Evolutionary conservation across 768 basidiomycete species (phyloP), one percentile per base, ranked within the genome.

Genomic region (Cystofilobasidium ferigula): DNA sequence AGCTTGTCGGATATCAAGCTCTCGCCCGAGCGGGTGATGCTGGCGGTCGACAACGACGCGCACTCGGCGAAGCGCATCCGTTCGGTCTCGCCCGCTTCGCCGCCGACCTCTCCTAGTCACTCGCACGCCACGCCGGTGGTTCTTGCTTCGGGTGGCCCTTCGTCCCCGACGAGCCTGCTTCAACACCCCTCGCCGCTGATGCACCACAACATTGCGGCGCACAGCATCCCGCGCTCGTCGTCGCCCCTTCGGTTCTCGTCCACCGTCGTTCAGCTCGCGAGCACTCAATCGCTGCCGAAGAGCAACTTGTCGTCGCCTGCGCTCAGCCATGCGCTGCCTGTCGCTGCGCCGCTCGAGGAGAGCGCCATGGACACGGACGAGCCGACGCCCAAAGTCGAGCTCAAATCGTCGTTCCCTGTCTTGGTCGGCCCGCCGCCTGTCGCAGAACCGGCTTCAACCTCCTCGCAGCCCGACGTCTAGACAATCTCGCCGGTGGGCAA

Each of bases 231-330:
- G 6, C 57, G 63, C 18, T 54, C 57, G 1, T 57, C 56, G 5
- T 58, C 57, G 32, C 63, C 63, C 20, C 35, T 64, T 14, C 42
- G 63, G 32, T 64, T 64, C 56, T 64, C 63, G 35, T 64, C 63
- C 26, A 54, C 62, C 10, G 38, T 32, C 8, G 38, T 22, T 16
- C 22, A n/a, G 42, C 58, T 42, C 16, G 40, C 42, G 4, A 43
- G 48, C 60, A 35, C 62, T 9, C 62, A n/a, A n/a, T n/a, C 62
- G 10, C 38, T 63, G 14, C 62, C 62, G 4, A 40, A 42, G 51
- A 63, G 62, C 28, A 40, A 36, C 13, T 26, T 63, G 24, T 38
- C 51, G 14, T 63, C 62, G 30, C 51, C 48, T 28, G 62, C 38
- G 26, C 53, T 24, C 51, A 32, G 51, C 30, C 51, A 54, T 28